Evolutionary conservation across 805 yeast genomes (phyloP), one percentile per base, ranked within the genome.

Genomic region (Candida nonsorbophila): DNA sequence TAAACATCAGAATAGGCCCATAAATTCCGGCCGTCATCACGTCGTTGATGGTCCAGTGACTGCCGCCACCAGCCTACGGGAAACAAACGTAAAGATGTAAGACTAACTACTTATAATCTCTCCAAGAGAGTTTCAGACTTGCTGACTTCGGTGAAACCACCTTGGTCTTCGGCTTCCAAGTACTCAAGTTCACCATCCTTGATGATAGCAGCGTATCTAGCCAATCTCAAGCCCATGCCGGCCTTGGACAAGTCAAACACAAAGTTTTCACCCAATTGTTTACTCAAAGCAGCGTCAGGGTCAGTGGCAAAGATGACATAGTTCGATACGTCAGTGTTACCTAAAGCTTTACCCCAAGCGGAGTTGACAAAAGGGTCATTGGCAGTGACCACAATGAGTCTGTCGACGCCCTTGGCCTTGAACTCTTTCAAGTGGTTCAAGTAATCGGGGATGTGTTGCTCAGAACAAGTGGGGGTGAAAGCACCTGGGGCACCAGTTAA

Each of bases 401-500:
- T 46, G 20, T 48, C 46, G 22, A 61, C 51, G 22, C 58, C 55
- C 44, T 59, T 55, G 11, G 50, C 48, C 33, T 47, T 47, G 49
- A 84, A 69, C 31, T 72, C 69, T 5, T 51, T 52, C 31, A 70
- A 52, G 39, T 74, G 61, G 34, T 49, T 53, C 43, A 63, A 51
- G 12, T 45, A 34, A 24, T 45, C 50, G 4, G 70, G 70, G 28
- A 63, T 55, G 42, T 63, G 70, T 44, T 57, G 49, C 39, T 57
- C 69, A 16, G 68, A 58, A 38, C 70, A 63, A 3, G 66, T 55
- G 17, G 68, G 94, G 16, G 94, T 83, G 68, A 83, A 84, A 7
- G 94, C 92, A 38, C 88, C 94, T 38, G 94, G 92, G 19, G 84
- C 87, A 35, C 82, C 69, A 18, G 85, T 84, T 44, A 84, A 62